Base-by-base conservation (phyloP, 192 early-diverging fungal genomes). In the Dimargaris cristalligena region DNA sequence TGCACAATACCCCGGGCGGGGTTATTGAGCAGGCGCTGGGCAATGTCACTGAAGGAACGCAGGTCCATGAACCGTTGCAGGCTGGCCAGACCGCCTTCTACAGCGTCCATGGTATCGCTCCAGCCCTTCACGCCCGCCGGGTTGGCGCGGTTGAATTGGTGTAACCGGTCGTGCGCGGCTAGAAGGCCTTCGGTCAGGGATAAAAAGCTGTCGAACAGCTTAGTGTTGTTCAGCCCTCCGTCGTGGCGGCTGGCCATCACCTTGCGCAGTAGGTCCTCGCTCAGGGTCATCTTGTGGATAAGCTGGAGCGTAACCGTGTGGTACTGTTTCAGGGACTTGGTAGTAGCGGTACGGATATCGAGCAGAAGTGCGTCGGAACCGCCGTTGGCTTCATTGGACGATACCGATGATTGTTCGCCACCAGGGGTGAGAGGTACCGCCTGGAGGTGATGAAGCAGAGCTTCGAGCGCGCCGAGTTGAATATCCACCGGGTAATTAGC, bases 61-160 rank as follows among this genome's bases (percentile, higher is more conserved):
- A 88, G 67, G 18, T 89, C 76, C 65, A 97, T 77, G 31, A 91
- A 73, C 3, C 71, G 73, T 34, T 92, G 88, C 20, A 90, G 74
- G 48, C 81, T 81, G 59, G 80, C 80, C 32, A 97, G 73, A 28
- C 78, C 78, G n/a, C n/a, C n/a, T n/a, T n/a, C n/a, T n/a, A n/a
- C n/a, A n/a, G n/a, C n/a, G n/a, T n/a, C n/a, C n/a, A n/a, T n/a
- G n/a, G n/a, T n/a, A n/a, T n/a, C n/a, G n/a, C n/a, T n/a, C n/a
- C n/a, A n/a, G n/a, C n/a, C n/a, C n/a, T n/a, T n/a, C n/a, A n/a
- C n/a, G n/a, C n/a, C n/a, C n/a, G n/a, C n/a, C n/a, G n/a, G n/a
- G n/a, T n/a, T n/a, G n/a, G n/a, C n/a, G n/a, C n/a, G n/a, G n/a
- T n/a, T n/a, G n/a, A n/a, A n/a, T n/a, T n/a, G n/a, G n/a, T n/a